Base-by-base conservation (phyloP, 2,329 filamentous ascomycete genomes). In the Didymella lethalis region DNA sequence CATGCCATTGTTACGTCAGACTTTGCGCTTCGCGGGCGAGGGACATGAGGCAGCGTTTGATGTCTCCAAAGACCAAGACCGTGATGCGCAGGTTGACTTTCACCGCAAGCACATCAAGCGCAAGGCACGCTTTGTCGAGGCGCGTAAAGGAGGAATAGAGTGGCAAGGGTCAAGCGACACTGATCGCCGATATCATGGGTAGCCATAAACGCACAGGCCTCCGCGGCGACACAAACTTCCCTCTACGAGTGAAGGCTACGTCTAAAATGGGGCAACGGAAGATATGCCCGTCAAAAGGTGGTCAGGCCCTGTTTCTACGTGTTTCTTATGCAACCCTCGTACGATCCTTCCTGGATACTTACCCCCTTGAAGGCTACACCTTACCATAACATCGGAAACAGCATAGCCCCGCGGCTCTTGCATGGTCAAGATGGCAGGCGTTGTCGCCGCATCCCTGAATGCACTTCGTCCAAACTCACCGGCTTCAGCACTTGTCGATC, bases 271-370 rank as follows among this genome's bases (percentile, higher is more conserved):
- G 56, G 25, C 26, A 14, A 26, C 31, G 49, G 56, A 29, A 50
- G 41, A 46, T 46, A 52, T 38, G 41, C 20, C n/a, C 40, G 28
- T 44, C 54, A 51, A 49, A 56, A 48, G 45, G 45, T 56, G 60
- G 62, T 23, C 41, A 32, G 44, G 57, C 59, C 62, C 58, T 59
- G 57, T 48, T 29, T 41, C 45, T 18, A 28, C 25, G 38, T 28
- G 45, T 32, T 46, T 44, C 43, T 45, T 47, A 54, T 58, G 56
- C 63, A 64, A 57, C 59, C 44, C 51, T 67, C 65, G 64, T 71
- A 71, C 64, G 68, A 71, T 68, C 45, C 41, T 44, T 59, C 41
- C 36, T 46, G 31, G 40, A 29, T 40, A 12, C 45, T 28, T 41
- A 31, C 40, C 36, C 51, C 50, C 55, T 48, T 47, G 29, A 41